Conservation (phyloP, 2,329 filamentous ascomycete species). For the Aschersonia sp. region DNA sequence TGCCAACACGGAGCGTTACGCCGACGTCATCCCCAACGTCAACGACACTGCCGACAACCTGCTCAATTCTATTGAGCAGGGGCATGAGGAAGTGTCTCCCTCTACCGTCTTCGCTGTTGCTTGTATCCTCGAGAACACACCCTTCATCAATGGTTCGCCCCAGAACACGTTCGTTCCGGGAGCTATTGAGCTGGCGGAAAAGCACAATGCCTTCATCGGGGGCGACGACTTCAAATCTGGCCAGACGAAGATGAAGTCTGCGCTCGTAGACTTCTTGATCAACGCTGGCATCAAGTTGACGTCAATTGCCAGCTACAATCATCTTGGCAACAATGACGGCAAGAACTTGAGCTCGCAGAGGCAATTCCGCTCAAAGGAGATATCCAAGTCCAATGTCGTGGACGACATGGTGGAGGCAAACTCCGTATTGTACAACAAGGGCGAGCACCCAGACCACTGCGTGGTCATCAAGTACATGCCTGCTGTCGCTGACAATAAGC, state of each 20-base stretch:
- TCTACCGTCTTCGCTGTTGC: slow-evolving; percentile 95
- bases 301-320: slow-evolving; percentile 97
- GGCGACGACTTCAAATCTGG: slow-evolving; percentile 99
- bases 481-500: slow-evolving; percentile 96
- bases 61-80: slow-evolving; percentile 69
- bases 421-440: slow-evolving; percentile 72
- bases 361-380: slow-evolving; percentile 99
- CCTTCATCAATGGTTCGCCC: slow-evolving; percentile 98
- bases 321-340: slow-evolving; percentile 97
- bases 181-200: slow-evolving; percentile 75
- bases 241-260: slow-evolving; percentile 99
- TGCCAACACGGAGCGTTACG: slow-evolving; percentile 95
- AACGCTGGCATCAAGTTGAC: slow-evolving; percentile 97
- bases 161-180: slow-evolving; percentile 98
- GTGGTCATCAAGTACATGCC: slow-evolving; percentile 99
- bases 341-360: slow-evolving; percentile 96
- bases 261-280: slow-evolving; percentile 95
- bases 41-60: slow-evolving; percentile 96
- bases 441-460: slow-evolving; percentile 93
- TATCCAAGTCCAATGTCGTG: slow-evolving; percentile 97
- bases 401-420: slow-evolving; percentile 99
- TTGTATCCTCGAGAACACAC: slow-evolving; percentile 73
- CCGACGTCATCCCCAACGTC: slow-evolving; percentile 73
- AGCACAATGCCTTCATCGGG: slow-evolving; percentile 79
- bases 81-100: slow-evolving; percentile 83